A percentile compares a stretch with the other conserved stretches of the same genome.
Conservation (phyloP, 2,329 filamentous ascomycete species). For the Neoscytalidium dimidiatum region DNA sequence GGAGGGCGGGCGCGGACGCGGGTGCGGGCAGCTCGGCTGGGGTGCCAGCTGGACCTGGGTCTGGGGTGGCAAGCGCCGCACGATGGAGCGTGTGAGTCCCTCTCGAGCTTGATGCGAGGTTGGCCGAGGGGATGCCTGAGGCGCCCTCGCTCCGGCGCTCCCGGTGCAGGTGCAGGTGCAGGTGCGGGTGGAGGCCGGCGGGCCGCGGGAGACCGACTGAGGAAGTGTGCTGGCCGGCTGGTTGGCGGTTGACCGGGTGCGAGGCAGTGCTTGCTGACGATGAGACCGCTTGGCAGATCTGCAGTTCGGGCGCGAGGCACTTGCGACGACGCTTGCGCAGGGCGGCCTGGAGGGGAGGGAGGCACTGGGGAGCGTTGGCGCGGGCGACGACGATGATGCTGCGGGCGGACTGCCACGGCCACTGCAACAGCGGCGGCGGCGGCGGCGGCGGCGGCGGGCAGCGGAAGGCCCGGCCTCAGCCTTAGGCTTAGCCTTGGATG, state of each 20-base stretch:
- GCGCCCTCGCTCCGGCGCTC: background rate
- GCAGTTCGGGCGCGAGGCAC: conserved; percentile 7
- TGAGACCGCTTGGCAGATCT: conserved; percentile 14
- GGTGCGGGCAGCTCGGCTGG: conserved; percentile 3
- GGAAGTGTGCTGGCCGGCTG: too few relatives aligned
- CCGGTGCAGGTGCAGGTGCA: too few relatives aligned
- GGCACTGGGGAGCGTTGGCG: background rate
- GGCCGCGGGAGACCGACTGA: too few relatives aligned
- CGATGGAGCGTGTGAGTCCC: conserved; percentile 16
- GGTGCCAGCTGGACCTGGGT: background rate
- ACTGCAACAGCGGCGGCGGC: background rate
- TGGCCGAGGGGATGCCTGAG: background rate
- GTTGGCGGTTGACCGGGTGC: too few relatives aligned
- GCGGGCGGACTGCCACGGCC: too few relatives aligned
- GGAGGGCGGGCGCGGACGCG: background rate
- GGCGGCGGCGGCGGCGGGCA: background rate
- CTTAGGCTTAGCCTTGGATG: conserved; percentile 8
- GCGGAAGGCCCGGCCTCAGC: conserved; percentile 6
- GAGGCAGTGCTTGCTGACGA: conserved; percentile 6
- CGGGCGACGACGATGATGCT: too few relatives aligned
- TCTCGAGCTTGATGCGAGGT: background rate
- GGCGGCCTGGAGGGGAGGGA: background rate
- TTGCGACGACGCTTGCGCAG: background rate
- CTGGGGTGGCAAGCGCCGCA: conserved; percentile 6
- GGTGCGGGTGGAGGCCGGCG: background rate